Conservation (phyloP, 345 rosid species). For the Cardamine occulta region DNA sequence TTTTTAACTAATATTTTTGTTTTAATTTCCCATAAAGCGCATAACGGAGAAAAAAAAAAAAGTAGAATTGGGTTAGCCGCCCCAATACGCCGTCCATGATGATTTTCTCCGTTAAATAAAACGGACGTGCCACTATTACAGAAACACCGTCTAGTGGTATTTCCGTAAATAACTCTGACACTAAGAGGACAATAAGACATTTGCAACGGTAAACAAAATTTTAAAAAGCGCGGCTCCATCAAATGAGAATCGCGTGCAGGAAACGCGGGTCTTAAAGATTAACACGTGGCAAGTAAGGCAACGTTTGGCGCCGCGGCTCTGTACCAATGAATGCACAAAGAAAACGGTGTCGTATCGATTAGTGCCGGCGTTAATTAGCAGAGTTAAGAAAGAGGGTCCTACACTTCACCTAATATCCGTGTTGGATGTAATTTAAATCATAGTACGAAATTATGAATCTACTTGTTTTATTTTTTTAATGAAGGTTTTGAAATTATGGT, state of each 20-base stretch:
- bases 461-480: neutral
- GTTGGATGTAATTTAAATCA: neutral
- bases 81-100: constrained; percentile 32
- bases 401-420: constrained; percentile 20
- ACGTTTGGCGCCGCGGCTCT: constrained; percentile 24
- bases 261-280: constrained; percentile 44
- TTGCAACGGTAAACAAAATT: constrained; percentile 25
- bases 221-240: constrained; percentile 29
- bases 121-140: constrained; percentile 29
- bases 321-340: constrained; percentile 21
- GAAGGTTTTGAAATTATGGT: neutral
- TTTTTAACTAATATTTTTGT: neutral
- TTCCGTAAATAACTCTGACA: constrained; percentile 14
- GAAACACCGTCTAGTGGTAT: constrained; percentile 10
- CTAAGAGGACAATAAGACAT: constrained; percentile 33
- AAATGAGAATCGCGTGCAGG: constrained; percentile 51
- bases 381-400: constrained; percentile 7
- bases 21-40: constrained; percentile 31
- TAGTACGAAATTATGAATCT: neutral
- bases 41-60: constrained; percentile 33
- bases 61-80: constrained; percentile 28
- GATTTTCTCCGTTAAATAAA: neutral
- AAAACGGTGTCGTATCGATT: constrained; percentile 26
- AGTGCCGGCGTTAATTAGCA: constrained; percentile 21
- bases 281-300: constrained; percentile 36